Evolutionary conservation across 768 basidiomycete species (phyloP).

Genomic region (Austroboletus festivus): DNA sequence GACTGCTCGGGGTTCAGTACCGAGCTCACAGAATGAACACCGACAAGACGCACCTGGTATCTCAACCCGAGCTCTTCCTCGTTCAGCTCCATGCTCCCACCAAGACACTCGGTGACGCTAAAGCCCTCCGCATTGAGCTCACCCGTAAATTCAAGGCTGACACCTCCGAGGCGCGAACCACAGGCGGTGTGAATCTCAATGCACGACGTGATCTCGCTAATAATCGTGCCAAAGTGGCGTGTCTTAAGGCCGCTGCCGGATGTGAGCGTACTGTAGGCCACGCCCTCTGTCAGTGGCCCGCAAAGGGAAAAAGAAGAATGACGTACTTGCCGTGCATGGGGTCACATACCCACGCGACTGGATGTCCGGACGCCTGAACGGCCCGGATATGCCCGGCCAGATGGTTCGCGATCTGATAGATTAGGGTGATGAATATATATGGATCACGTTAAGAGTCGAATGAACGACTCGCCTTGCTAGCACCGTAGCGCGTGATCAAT

Average conservation of each 20-base stretch:
- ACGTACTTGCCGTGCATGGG: slow-evolving; percentile 98
- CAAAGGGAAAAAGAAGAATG: slow-evolving; percentile 1
- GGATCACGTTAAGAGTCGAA: background rate
- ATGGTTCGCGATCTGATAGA: slow-evolving; percentile 62
- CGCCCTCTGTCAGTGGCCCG: background rate
- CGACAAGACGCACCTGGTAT: slow-evolving; percentile 61
- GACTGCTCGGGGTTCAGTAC: slow-evolving; percentile 41
- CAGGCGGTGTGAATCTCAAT: slow-evolving; percentile 75
- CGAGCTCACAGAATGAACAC: background rate
- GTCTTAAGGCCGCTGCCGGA: slow-evolving; percentile 84
- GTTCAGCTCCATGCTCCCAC: slow-evolving; percentile 91
- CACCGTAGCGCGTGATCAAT: slow-evolving; percentile 92
- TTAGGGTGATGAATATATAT: background rate
- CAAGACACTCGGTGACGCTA: slow-evolving; percentile 94
- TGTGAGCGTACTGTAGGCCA: slow-evolving; percentile 65
- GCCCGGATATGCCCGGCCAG: slow-evolving; percentile 79
- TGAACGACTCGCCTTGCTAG: slow-evolving; percentile 57
- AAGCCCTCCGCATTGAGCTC: slow-evolving; percentile 88
- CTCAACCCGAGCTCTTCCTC: slow-evolving; percentile 88
- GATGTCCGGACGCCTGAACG: slow-evolving; percentile 78
- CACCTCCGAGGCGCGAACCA: slow-evolving; percentile 74
- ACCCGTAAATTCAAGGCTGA: slow-evolving; percentile 90
- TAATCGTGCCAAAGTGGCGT: slow-evolving; percentile 83
- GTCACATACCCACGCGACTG: slow-evolving; percentile 93
- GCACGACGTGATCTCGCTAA: slow-evolving; percentile 79